A percentile compares a stretch with the other conserved stretches of the same genome.
phyloP scores from a whole-genome alignment of 2,329 filamentous ascomycete species.

The Aspergillus novoparasiticus region DNA sequence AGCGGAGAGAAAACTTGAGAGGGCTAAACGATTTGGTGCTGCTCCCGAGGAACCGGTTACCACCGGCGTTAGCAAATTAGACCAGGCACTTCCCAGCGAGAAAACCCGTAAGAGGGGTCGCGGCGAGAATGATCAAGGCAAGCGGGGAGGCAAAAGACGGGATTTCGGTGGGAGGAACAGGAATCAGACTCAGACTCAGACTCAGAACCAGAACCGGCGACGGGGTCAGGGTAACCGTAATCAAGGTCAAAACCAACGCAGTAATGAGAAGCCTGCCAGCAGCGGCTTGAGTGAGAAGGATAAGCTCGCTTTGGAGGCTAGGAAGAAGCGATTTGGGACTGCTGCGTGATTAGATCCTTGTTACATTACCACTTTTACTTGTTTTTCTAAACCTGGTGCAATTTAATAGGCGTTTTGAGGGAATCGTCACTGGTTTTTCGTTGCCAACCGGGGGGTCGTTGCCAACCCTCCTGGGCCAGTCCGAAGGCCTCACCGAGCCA shows the following conservation, averaged over 20 bases:
- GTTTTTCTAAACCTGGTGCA: constrained; percentile 19
- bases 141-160: constrained; percentile 46
- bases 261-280: constrained; percentile 20
- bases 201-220: constrained; percentile 25
- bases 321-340: constrained; percentile 50
- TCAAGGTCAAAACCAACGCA: neutral
- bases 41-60: constrained; percentile 23
- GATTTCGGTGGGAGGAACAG: constrained; percentile 39
- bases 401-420: constrained; percentile 20
- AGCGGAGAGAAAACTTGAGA: constrained; percentile 47
- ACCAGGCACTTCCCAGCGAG: constrained; percentile 49
- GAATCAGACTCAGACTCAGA: constrained; percentile 20
- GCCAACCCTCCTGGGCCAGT: too few relatives aligned
- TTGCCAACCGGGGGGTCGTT: too few relatives aligned
- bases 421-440: neutral
- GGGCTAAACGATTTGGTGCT: constrained; percentile 51
- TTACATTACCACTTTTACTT: constrained; percentile 8
- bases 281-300: constrained; percentile 44
- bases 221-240: constrained; percentile 15
- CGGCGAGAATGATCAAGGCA: constrained; percentile 37
- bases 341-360: constrained; percentile 26
- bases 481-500: too few relatives aligned
- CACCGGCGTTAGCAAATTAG: constrained; percentile 44
- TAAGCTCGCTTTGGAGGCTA: constrained; percentile 46
- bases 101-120: constrained; percentile 44